A percentile compares a stretch with the other conserved stretches of the same genome.
phyloP scores from a whole-genome alignment of 768 basidiomycete genomes.

The Leccinum olivaceopallidum region DNA sequence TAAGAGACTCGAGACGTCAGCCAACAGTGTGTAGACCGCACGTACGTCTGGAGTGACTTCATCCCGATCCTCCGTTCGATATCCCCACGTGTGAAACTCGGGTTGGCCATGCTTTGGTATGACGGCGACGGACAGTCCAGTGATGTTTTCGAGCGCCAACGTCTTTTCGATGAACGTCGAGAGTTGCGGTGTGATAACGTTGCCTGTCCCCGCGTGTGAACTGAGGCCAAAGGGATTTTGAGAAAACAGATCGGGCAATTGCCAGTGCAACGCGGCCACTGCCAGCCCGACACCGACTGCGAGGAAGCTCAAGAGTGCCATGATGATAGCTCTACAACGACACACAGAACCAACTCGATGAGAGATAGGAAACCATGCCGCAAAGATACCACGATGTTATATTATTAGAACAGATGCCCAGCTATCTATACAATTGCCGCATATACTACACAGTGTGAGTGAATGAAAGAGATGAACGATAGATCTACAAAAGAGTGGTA shows the following conservation, averaged over 20 bases:
- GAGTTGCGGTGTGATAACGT: conserved; percentile 20
- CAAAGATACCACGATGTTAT: neutral
- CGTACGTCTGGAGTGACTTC: conserved; percentile 34
- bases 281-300: conserved; percentile 10
- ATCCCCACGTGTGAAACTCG: conserved; percentile 38
- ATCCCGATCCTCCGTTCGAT: conserved; percentile 36
- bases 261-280: neutral
- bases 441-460: neutral
- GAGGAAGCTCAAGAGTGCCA: conserved; percentile 6
- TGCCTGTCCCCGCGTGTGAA: neutral
- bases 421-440: conserved; percentile 9
- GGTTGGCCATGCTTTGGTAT: conserved; percentile 25
- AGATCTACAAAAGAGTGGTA: conserved; percentile 16
- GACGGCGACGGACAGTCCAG: conserved; percentile 34
- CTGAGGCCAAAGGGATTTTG: neutral
- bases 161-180: conserved; percentile 20
- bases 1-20: neutral
- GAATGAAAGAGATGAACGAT: neutral
- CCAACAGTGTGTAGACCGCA: neutral
- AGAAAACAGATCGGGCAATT: conserved; percentile 8
- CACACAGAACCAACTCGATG: neutral
- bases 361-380: conserved; percentile 1
- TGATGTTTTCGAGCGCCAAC: conserved; percentile 25
- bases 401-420: neutral
- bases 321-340: conserved; percentile 1